Conservation (phyloP, 345 rosid species). For the Camelina hispida region DNA sequence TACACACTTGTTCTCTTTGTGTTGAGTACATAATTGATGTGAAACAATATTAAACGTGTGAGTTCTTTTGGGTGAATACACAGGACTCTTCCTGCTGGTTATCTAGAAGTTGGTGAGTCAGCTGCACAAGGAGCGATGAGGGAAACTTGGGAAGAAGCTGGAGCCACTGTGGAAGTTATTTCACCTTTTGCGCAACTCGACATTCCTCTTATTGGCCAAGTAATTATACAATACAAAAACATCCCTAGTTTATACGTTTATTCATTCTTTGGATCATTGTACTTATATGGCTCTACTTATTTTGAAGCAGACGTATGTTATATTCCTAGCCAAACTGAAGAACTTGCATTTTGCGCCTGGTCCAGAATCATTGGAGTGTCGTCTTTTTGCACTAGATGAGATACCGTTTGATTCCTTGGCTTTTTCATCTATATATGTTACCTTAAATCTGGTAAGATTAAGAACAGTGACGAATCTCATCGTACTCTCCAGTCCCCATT, state of each 20-base stretch:
- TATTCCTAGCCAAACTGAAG: slow-evolving; percentile 90
- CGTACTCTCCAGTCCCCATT: neutral
- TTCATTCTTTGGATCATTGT: neutral
- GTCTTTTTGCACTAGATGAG: slow-evolving; percentile 74
- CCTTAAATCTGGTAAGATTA: slow-evolving; percentile 75
- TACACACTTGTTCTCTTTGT: neutral
- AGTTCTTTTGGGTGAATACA: neutral
- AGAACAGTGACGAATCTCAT: slow-evolving; percentile 1
- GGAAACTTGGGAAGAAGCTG: slow-evolving; percentile 98
- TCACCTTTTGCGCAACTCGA: slow-evolving; percentile 94
- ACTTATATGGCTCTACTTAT: slow-evolving; percentile 30
- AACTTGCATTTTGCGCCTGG: slow-evolving; percentile 83
- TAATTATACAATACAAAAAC: slow-evolving; percentile 38
- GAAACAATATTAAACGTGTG: neutral
- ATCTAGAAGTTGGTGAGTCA: slow-evolving; percentile 95
- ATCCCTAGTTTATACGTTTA: slow-evolving; percentile 5
- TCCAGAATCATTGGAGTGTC: slow-evolving; percentile 90
- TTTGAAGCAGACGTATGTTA: slow-evolving; percentile 82
- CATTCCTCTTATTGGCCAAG: slow-evolving; percentile 95
- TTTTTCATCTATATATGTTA: slow-evolving; percentile 87
- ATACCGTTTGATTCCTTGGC: slow-evolving; percentile 92
- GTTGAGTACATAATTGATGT: neutral
- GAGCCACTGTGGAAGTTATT: slow-evolving; percentile 85
- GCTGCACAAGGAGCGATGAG: slow-evolving; percentile 93
- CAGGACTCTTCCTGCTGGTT: slow-evolving; percentile 99